phyloP scores from a whole-genome alignment of 1,139 yeast species.

The Candida sojae region DNA sequence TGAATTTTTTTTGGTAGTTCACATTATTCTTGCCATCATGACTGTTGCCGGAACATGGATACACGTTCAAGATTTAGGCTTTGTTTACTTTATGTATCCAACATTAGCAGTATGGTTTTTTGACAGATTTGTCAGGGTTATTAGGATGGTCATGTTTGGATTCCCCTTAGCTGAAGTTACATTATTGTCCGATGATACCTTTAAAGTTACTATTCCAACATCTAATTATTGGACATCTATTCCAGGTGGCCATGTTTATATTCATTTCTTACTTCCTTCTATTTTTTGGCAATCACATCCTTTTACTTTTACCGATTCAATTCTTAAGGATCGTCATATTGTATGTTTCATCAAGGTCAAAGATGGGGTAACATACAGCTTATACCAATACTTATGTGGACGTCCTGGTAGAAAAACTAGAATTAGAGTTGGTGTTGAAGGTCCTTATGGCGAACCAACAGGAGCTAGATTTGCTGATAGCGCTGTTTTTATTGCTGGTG shows the following conservation, averaged over 20 bases:
- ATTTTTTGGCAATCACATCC: conserved; percentile 50
- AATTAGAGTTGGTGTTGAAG: conserved; percentile 40
- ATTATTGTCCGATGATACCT: conserved; percentile 39
- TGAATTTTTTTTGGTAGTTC: conserved; percentile 43
- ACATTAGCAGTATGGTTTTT: conserved; percentile 44
- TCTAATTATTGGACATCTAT: conserved; percentile 42
- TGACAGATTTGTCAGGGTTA: conserved; percentile 44
- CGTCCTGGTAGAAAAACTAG: conserved; percentile 27
- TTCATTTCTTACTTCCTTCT: conserved; percentile 42
- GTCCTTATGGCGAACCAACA: conserved; percentile 41
- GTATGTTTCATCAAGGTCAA: conserved; percentile 36
- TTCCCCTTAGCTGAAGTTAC: conserved; percentile 36
- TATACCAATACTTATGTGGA: conserved; percentile 29
- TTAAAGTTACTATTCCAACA: conserved; percentile 41
- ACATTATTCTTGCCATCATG: conserved; percentile 41
- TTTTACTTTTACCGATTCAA: conserved; percentile 25
- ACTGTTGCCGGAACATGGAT: conserved; percentile 45
- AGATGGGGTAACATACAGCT: conserved; percentile 37
- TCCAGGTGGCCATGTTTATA: conserved; percentile 56
- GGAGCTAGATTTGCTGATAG: conserved; percentile 31
- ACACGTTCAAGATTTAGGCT: conserved; percentile 44
- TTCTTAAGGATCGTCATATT: conserved; percentile 18
- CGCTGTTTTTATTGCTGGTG: conserved; percentile 47
- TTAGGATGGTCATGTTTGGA: conserved; percentile 37
- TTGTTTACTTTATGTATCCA: conserved; percentile 39